These are phyloP conservation scores for Candida albicans DNA, from an alignment of 1,139 yeast genomes.

Conservation along the genomic window DNA sequence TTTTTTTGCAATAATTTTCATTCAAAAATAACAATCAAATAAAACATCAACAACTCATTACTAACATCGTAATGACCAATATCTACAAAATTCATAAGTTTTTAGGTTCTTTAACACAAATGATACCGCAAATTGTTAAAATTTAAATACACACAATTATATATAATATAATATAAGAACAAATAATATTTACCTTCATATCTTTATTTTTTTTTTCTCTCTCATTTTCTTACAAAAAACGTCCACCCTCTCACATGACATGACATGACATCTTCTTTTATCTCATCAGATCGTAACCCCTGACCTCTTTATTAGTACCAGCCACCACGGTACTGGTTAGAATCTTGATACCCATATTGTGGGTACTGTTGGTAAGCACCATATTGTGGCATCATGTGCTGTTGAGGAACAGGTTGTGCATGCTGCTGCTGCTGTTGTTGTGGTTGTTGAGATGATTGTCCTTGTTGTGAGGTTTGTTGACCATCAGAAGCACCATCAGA, in stretches of 20 bases:
- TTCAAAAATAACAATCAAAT: too few species aligned
- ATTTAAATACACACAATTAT: slow-evolving; percentile 5
- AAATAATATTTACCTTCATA: background rate
- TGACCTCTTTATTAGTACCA: slow-evolving; percentile 38
- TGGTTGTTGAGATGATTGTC: slow-evolving; percentile 14
- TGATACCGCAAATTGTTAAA: background rate
- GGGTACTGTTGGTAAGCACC: slow-evolving; percentile 52
- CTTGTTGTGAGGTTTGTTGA: slow-evolving; percentile 20
- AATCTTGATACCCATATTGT: slow-evolving; percentile 51
- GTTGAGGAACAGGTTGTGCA: slow-evolving; percentile 34
- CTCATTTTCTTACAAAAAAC: background rate
- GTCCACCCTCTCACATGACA: too few species aligned
- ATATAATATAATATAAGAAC: slow-evolving; percentile 2
- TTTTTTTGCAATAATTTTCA: too few species aligned
- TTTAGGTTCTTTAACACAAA: background rate
- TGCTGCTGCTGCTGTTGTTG: slow-evolving; percentile 27
- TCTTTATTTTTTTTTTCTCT: background rate
- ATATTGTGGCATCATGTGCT: slow-evolving; percentile 43
- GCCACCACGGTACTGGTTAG: slow-evolving; percentile 41
- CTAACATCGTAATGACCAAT: too few species aligned
- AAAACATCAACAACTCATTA: too few species aligned
- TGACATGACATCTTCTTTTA: background rate
- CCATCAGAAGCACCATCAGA: slow-evolving; percentile 9
- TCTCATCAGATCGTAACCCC: too few species aligned
- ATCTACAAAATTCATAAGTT: too few species aligned